These are phyloP conservation scores for Neohortaea acidophila DNA, from an alignment of 495 filamentous ascomycete genomes.

Conservation along the genomic window DNA sequence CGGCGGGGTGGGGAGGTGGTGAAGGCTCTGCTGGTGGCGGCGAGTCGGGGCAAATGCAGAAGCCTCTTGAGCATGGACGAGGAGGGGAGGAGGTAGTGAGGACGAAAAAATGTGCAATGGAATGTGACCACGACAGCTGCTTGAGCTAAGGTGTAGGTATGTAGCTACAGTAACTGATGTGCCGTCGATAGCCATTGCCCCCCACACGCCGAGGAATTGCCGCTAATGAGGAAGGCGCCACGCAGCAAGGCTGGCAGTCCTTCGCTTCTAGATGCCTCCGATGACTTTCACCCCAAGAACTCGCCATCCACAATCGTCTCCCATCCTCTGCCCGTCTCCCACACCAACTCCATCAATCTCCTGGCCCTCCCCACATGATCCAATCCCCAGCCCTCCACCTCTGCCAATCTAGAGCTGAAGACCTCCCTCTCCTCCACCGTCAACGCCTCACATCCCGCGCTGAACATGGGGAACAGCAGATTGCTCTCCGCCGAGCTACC, in stretches of 20 bases:
- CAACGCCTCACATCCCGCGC: slow-evolving; percentile 61
- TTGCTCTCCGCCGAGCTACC: slow-evolving; percentile 62
- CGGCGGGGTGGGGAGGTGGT: not conserved
- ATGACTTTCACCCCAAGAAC: slow-evolving; percentile 42
- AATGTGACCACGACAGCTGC: too few relatives aligned
- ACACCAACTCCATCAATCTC: slow-evolving; percentile 49
- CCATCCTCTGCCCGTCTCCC: slow-evolving; percentile 47
- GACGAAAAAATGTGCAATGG: too few relatives aligned
- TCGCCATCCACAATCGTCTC: slow-evolving; percentile 48
- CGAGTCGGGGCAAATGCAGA: not conserved
- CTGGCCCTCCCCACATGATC: slow-evolving; percentile 52
- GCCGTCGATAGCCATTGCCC: too few relatives aligned
- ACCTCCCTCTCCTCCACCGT: slow-evolving; percentile 39
- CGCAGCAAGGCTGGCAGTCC: too few relatives aligned
- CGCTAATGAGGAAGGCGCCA: too few relatives aligned
- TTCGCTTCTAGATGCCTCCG: too few relatives aligned
- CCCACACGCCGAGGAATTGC: too few relatives aligned
- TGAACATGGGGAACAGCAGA: slow-evolving; percentile 70
- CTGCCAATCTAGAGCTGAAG: slow-evolving; percentile 51
- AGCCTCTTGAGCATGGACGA: slow-evolving; percentile 7
- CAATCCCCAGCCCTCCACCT: slow-evolving; percentile 61
- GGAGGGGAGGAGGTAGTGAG: too few relatives aligned
- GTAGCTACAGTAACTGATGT: too few relatives aligned
- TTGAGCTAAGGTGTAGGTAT: too few relatives aligned
- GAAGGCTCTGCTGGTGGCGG: not conserved